Base-by-base conservation (phyloP, 345 rosid species). In the Populus tremula region DNA sequence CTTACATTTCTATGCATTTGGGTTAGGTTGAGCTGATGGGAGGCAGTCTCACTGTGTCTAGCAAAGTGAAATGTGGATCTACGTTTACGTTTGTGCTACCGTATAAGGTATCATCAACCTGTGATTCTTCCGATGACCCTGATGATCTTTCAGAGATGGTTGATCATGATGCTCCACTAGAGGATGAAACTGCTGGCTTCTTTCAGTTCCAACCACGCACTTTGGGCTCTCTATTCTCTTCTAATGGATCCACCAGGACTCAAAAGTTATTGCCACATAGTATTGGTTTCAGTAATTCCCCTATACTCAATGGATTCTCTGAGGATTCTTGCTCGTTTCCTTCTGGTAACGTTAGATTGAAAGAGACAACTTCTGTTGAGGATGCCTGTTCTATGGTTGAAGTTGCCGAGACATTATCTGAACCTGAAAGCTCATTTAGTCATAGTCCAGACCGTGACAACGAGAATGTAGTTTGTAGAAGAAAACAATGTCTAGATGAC, bases 11-110 rank as follows among this genome's bases (percentile, higher is more conserved):
- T 77, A 43, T 78, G 71, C 77, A 38, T 80, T 43, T 43, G 67
- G 69, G 45, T 74, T 74, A 95, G 99, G 97, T 93, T 79, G 94
- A 96, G 85, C 86, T 96, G 86, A 96, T 96, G 99, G 98, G 98
- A 5, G 99, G 99, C 73, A 87, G 77, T 54, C 93, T 96, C 43
- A 93, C 98, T 0, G 98, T 96, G 71, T 88, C 96, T 21, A 96
- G 99, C 85, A 80, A 39, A 81, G 99, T 89, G 83, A 84, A 88
- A 70, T 71, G 71, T 14, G 99, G 99, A n/a, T 96, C 98, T 35
- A 93, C 91, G 17, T 96, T 96, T 80, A 96, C 97, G 23, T 96
- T 96, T 74, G 84, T 90, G 74, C 86, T 96, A 49, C 98, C 98
- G 14, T 96, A 92, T 88, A 93, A 86, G 76, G 84, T 91, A 70